phyloP scores from a whole-genome alignment of 2,329 filamentous ascomycete genomes.

The Paecilomyces dactylethromorphus region DNA sequence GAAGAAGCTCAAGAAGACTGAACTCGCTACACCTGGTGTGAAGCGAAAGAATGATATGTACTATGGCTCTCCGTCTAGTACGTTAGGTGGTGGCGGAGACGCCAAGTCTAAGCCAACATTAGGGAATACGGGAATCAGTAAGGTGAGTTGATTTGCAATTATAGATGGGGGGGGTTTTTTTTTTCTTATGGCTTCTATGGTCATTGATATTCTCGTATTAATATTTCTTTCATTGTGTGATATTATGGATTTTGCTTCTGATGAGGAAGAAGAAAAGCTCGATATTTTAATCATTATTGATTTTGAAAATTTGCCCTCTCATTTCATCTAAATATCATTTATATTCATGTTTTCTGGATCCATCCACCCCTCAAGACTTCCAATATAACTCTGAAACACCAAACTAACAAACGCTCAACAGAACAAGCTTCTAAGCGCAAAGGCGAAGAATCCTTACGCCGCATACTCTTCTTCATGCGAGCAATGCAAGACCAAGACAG shows the following conservation, averaged over 20 bases:
- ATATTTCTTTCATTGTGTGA: not conserved
- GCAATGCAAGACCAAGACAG: conserved; percentile 58
- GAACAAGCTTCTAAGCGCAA: conserved; percentile 60
- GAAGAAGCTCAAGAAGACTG: conserved; percentile 54
- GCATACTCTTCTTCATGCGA: conserved; percentile 57
- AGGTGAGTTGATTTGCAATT: conserved; percentile 35
- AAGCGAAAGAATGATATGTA: conserved; percentile 64
- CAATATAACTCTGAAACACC: not conserved
- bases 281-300: not conserved
- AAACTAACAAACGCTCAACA: conserved; percentile 17
- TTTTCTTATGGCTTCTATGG: not conserved
- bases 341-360: not conserved
- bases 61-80: conserved; percentile 49
- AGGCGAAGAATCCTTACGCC: conserved; percentile 61
- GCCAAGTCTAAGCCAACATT: conserved; percentile 45
- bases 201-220: not conserved
- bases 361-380: not conserved
- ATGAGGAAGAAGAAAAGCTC: no score
- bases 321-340: not conserved
- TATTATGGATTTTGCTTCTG: no score
- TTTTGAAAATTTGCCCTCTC: not conserved
- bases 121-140: conserved; percentile 53
- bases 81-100: conserved; percentile 31
- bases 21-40: conserved; percentile 57
- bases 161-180: not conserved